Evolutionary conservation across 192 early-diverging fungal genomes (phyloP), one percentile per base, ranked within the genome.

Genomic region (Coemansia sp.): DNA sequence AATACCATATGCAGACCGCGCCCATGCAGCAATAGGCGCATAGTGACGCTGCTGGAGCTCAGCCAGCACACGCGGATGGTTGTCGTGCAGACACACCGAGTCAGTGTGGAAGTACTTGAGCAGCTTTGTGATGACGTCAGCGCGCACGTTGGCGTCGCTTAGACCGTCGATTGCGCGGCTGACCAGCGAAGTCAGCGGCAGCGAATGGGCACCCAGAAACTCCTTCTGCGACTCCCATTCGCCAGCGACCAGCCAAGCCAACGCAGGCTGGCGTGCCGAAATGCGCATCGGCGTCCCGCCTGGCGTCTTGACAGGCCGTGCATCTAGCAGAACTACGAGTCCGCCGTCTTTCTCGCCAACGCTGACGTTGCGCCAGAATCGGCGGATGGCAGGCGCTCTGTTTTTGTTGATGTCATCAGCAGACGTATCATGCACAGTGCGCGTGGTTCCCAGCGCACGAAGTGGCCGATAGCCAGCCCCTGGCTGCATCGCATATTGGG

Each of bases 201-300:
- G 82, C 9, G 94, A 89, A 67, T 94, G 92, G 1, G 88, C 76
- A 70, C 93, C 93, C 11, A 97, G 69, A 32, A 90, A 64, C 43
- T 85, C 82, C 35, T 85, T 87, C 75, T 94, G 93, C 59, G 88
- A 82, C 72, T 98, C 93, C 96, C 96, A 98, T 74, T 98, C 96
- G 9, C 85, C 93, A 7, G 92, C 93, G 35, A 93, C 83, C 62
- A 97, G 80, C 39, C 86, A 64, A n/a, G 93, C 96, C 32, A 98
- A 64, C n/a, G 79, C 59, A 27, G 65, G 73, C 58, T 90, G 87
- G 0, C 83, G 59, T 15, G 45, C 53, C 7, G 87, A 76, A 23
- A 98, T 78, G 5, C 65, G 72, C 41, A 98, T 60, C 27, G 76
- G 84, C 45, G 84, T 77, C 41, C 92, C 92, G 38, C 83, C 85